Evolutionary conservation across 2,329 filamentous ascomycete genomes (phyloP), one percentile per base, ranked within the genome.

Genomic region (Colletotrichum salicis): DNA sequence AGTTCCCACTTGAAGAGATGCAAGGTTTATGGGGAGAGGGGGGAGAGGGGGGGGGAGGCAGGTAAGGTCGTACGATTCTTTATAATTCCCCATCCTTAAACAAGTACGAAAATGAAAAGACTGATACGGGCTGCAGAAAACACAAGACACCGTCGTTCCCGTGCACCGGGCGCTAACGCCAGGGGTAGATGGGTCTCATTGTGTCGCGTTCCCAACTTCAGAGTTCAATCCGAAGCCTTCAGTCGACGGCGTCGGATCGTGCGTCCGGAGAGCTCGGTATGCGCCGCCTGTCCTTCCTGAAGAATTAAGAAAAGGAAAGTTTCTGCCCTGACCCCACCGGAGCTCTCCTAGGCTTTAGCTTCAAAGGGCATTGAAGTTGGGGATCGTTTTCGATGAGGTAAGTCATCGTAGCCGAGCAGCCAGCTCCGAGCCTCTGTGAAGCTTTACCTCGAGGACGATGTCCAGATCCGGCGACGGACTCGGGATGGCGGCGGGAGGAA

Each of bases 401-500:
- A 48, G 41, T n/a, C 19, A 11, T 11, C 41, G 10, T 19, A 5
- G 8, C 19, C 8, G 19, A 48, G 41, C 41, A 48, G 19, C 7
- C 7, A 48, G 41, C 41, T 41, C 37, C 37, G 37, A 19, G 37
- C 37, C 37, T 48, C 2, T 48, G 41, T 19, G 4, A 11, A 48
- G 41, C 19, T 48, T 48, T n/a, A 19, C 41, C 41, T 48, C n/a
- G 41, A 48, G n/a, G 41, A 48, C 13, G 41, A n/a, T n/a, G n/a
- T 41, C 54, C 51, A 24, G 22, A 69, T 41, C 22, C 41, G 66
- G 60, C 54, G 22, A 58, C 45, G n/a, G n/a, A 15, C n/a, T 69
- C 60, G 59, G 33, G 45, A 31, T 22, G 29, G 33, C 52, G 54
- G 41, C 66, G 66, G 60, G 60, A 69, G 27, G 62, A 54, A 64